Percentiles rank a stretch among this genome's conserved stretches.
phyloP scores from a whole-genome alignment of 768 basidiomycete genomes.

The Xerocomellus intermedius region DNA sequence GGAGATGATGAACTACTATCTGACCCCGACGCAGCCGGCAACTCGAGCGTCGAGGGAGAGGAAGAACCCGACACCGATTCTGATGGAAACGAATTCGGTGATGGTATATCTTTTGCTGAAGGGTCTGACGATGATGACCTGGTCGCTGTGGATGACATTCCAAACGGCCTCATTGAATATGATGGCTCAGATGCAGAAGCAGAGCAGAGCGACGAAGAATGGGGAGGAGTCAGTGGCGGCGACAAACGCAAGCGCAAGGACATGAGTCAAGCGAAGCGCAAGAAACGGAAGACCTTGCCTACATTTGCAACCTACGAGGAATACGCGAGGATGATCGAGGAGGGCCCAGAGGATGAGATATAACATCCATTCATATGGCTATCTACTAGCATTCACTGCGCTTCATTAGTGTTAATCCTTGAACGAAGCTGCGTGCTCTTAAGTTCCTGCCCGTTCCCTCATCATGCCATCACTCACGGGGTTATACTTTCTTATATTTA shows the following conservation, averaged over 20 bases:
- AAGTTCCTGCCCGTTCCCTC: slow-evolving; percentile 31
- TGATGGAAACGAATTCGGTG: slow-evolving; percentile 38
- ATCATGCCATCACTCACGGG: no score
- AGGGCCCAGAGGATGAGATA: slow-evolving; percentile 36
- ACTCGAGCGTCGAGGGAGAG: slow-evolving; percentile 34
- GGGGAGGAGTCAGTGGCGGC: slow-evolving; percentile 43
- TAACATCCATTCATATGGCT: background rate
- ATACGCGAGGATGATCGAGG: slow-evolving; percentile 82
- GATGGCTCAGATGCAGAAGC: slow-evolving; percentile 49
- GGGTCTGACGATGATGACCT: slow-evolving; percentile 73
- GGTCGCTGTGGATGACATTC: slow-evolving; percentile 52
- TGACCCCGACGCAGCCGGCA: slow-evolving; percentile 30
- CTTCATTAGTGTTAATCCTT: background rate
- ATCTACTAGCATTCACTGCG: background rate
- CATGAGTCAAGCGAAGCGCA: slow-evolving; percentile 46
- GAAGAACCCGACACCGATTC: slow-evolving; percentile 26
- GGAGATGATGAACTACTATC: slow-evolving; percentile 41
- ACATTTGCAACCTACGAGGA: slow-evolving; percentile 89
- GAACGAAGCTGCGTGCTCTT: slow-evolving; percentile 1
- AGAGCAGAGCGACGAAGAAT: slow-evolving; percentile 20
- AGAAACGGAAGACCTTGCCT: slow-evolving; percentile 66
- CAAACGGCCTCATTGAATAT: slow-evolving; percentile 57
- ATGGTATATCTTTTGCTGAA: slow-evolving; percentile 56
- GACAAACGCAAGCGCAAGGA: slow-evolving; percentile 54
- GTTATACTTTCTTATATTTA: no score